Evolutionary conservation across 208 protist genomes (phyloP).

Genomic region (Trypanosomatidae sp.): DNA sequence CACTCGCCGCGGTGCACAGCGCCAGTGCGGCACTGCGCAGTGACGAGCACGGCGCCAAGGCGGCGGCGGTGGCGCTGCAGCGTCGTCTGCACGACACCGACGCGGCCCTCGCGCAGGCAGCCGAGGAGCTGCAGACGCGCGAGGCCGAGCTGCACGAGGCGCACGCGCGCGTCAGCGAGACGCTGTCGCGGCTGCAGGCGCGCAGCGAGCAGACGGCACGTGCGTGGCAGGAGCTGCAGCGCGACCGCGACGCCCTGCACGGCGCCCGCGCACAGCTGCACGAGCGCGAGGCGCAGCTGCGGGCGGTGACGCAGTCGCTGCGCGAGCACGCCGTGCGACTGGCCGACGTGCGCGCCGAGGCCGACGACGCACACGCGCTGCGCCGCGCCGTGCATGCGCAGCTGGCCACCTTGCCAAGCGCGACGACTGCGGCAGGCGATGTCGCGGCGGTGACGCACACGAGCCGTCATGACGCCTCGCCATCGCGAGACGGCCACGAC

Average conservation of each 20-base stretch:
- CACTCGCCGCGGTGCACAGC: conserved; percentile 24
- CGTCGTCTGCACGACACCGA: conserved; percentile 17
- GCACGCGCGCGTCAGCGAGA: conserved; percentile 9
- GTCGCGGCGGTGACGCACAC: neutral
- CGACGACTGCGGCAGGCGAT: no score
- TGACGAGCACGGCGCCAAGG: conserved; percentile 32
- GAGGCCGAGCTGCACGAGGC: conserved; percentile 33
- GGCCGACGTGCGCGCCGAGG: conserved; percentile 6
- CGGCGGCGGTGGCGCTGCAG: conserved; percentile 16
- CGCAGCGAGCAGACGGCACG: conserved; percentile 11
- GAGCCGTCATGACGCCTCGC: no score
- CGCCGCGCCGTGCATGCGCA: conserved; percentile 5
- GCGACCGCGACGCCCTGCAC: conserved; percentile 13
- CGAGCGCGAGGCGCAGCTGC: conserved; percentile 29
- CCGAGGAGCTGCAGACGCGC: conserved; percentile 14
- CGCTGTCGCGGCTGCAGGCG: conserved; percentile 13
- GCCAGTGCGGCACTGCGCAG: conserved; percentile 14
- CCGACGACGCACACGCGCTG: conserved; percentile 2
- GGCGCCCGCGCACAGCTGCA: conserved; percentile 17
- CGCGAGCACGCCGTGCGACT: conserved; percentile 16
- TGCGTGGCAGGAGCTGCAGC: conserved; percentile 19
- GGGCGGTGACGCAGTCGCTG: conserved; percentile 31
- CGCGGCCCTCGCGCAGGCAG: conserved; percentile 14
- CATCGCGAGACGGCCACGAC: no score
- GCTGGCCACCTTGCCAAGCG: no score